phyloP scores from a whole-genome alignment of 352 stramenopile species.

The Globisporangium acanthophoron region DNA sequence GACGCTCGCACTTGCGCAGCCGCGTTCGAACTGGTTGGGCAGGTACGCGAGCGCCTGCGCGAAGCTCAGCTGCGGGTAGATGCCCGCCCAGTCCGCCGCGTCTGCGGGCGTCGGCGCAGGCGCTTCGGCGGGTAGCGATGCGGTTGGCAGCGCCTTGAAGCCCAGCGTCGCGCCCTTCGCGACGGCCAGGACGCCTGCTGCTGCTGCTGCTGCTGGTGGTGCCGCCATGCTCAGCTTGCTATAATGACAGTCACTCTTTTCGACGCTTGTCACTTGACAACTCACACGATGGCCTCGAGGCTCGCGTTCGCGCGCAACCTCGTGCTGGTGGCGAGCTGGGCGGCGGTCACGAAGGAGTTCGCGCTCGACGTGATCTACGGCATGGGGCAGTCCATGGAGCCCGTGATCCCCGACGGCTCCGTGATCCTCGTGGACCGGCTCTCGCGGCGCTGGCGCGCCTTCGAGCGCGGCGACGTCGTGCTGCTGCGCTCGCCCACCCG shows the following conservation, averaged over 20 bases:
- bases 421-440: slow-evolving; percentile 81
- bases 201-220: neutral
- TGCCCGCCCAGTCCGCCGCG: slow-evolving; percentile 17
- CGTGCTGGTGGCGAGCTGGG: slow-evolving; percentile 56
- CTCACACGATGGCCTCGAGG: neutral
- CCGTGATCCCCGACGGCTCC: slow-evolving; percentile 73
- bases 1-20: slow-evolving; percentile 7
- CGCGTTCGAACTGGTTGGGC: slow-evolving; percentile 23
- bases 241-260: too few species aligned
- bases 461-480: slow-evolving; percentile 77
- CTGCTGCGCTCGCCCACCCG: slow-evolving; percentile 77
- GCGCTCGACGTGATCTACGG: slow-evolving; percentile 79
- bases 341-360: slow-evolving; percentile 58
- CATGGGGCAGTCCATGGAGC: slow-evolving; percentile 81
- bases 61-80: slow-evolving; percentile 24
- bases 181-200: neutral
- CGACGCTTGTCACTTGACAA: too few species aligned
- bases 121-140: neutral
- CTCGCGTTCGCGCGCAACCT: slow-evolving; percentile 29
- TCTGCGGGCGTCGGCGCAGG: neutral
- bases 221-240: too few species aligned
- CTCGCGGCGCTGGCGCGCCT: slow-evolving; percentile 53
- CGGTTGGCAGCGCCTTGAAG: slow-evolving; percentile 11
- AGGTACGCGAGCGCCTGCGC: slow-evolving; percentile 19
- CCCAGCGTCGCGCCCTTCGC: slow-evolving; percentile 2